Evolutionary conservation across 345 rosid genomes (phyloP).

Genomic region (Alliaria petiolata): DNA sequence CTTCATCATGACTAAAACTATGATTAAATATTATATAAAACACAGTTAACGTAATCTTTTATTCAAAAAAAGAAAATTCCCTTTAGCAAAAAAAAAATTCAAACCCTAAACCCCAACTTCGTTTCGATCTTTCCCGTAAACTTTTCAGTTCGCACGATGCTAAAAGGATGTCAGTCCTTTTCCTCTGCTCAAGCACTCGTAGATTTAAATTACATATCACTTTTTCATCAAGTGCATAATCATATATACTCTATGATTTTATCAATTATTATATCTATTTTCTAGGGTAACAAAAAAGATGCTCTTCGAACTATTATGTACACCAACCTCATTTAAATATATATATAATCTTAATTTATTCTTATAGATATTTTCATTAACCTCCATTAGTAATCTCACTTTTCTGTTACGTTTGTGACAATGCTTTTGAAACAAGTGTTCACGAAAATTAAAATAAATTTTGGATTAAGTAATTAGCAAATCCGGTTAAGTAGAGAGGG

Average conservation of each 20-base stretch:
- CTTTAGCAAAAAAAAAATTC: background rate
- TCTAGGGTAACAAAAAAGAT: slow-evolving; percentile 22
- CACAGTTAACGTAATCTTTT: background rate
- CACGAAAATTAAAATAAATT: background rate
- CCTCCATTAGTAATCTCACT: background rate
- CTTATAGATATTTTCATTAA: background rate
- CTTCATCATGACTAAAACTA: slow-evolving; percentile 56
- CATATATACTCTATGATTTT: slow-evolving; percentile 23
- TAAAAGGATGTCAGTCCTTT: slow-evolving; percentile 57
- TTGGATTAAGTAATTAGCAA: background rate
- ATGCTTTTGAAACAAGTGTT: background rate
- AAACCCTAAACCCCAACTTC: slow-evolving; percentile 16
- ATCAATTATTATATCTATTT: slow-evolving; percentile 18
- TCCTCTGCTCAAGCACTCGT: slow-evolving; percentile 37
- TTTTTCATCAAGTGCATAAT: slow-evolving; percentile 35
- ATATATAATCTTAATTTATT: background rate
- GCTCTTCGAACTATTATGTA: slow-evolving; percentile 21
- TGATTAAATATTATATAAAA: slow-evolving; percentile 40
- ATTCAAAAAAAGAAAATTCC: background rate
- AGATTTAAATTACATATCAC: slow-evolving; percentile 6
- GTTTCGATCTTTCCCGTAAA: slow-evolving; percentile 17
- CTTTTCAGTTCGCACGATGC: slow-evolving; percentile 74
- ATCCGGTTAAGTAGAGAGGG: background rate
- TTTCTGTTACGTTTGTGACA: background rate
- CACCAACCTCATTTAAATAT: background rate